Evolutionary conservation across 2,329 filamentous ascomycete genomes (phyloP).

Genomic region (Cladosporium sp.): DNA sequence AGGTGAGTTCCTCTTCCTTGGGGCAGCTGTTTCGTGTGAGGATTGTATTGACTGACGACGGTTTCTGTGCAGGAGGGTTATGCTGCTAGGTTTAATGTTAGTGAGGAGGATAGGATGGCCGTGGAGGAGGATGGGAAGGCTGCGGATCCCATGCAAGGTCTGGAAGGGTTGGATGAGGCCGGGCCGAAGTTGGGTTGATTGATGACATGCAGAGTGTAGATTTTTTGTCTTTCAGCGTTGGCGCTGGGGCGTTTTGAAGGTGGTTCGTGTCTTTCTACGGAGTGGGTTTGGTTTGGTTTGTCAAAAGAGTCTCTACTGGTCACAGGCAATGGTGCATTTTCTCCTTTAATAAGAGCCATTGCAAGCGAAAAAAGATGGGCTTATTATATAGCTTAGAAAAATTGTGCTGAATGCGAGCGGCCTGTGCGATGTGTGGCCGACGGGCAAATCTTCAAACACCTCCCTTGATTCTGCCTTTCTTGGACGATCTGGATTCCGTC

Average conservation of each 20-base stretch:
- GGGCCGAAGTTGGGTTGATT: slow-evolving; percentile 74
- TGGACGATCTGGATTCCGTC: neutral
- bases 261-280: no score
- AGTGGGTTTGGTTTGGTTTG: no score
- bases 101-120: slow-evolving; percentile 68
- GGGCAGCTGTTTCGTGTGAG: no score
- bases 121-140: slow-evolving; percentile 52
- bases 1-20: no score
- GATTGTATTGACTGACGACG: no score
- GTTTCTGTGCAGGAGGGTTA: slow-evolving; percentile 83
- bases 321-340: no score
- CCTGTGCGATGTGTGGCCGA: neutral
- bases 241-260: neutral
- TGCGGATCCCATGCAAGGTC: slow-evolving; percentile 90
- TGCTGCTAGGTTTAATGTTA: slow-evolving; percentile 81
- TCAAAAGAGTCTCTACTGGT: no score
- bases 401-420: neutral
- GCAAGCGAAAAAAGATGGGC: neutral
- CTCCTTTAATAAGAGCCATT: no score
- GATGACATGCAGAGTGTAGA: neutral
- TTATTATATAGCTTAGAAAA: neutral
- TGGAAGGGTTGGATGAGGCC: slow-evolving; percentile 90
- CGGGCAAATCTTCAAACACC: no score
- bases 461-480: neutral
- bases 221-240: slow-evolving; percentile 3